Base-by-base conservation (phyloP, 768 basidiomycete species). In the Rhodosporidiobolus odoratus region DNA sequence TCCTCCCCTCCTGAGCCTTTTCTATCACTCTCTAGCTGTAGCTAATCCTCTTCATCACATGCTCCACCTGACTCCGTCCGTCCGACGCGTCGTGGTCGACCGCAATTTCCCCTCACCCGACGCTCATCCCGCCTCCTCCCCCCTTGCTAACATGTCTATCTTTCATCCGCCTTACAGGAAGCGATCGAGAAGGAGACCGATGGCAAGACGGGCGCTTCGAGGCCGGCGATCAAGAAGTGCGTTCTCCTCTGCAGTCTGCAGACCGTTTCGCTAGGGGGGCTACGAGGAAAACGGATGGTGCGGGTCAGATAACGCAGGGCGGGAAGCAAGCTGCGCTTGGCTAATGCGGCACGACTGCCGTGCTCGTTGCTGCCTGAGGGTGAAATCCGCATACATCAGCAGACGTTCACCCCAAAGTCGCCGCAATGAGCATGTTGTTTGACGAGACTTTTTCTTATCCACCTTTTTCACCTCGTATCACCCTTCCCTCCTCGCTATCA, bases 211-310 rank as follows among this genome's bases (percentile, higher is more conserved):
- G 91, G 90, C 69, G 91, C 91, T 47, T 92, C 90, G 21, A 84
- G 92, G 58, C 81, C 82, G 30, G 83, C 83, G 12, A 88, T 93
- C 80, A 94, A 93, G 86, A 90, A 90, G 85, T 89, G 67, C 74
- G 85, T 85, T 45, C 19, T 15, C 41, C 7, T 25, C 4, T 56
- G n/a, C n/a, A n/a, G n/a, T n/a, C n/a, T n/a, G n/a, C n/a, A n/a
- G n/a, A n/a, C n/a, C n/a, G n/a, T n/a, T n/a, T n/a, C n/a, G n/a
- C n/a, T n/a, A n/a, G n/a, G n/a, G n/a, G n/a, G n/a, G n/a, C n/a
- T n/a, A n/a, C n/a, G n/a, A n/a, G n/a, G n/a, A n/a, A n/a, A n/a
- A n/a, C n/a, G n/a, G n/a, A n/a, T n/a, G n/a, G n/a, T n/a, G n/a
- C n/a, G n/a, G n/a, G n/a, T n/a, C n/a, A n/a, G n/a, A n/a, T n/a